Evolutionary conservation across 495 filamentous ascomycete genomes (phyloP).

Genomic region (Tuber magnatum): DNA sequence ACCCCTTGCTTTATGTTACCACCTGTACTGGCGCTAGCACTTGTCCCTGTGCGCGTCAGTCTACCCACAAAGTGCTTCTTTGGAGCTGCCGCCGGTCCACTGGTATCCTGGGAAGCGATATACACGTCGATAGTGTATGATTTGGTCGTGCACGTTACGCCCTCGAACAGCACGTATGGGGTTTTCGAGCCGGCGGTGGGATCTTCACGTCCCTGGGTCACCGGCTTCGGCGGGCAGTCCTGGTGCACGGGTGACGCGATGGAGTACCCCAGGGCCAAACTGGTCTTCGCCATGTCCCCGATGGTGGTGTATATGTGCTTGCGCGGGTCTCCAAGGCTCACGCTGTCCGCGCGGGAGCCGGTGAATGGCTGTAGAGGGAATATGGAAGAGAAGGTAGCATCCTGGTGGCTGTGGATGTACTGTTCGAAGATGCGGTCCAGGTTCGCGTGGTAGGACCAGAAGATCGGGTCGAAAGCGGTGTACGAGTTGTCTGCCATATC

Average conservation of each 20-base stretch:
- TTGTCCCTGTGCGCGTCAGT: slow-evolving; percentile 23
- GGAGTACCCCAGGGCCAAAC: slow-evolving; percentile 17
- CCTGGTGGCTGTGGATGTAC: slow-evolving; percentile 18
- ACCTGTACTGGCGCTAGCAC: slow-evolving; percentile 1
- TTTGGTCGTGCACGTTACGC: slow-evolving; percentile 13
- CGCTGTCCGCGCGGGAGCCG: neutral
- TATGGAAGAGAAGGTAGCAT: slow-evolving; percentile 16
- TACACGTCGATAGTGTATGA: slow-evolving; percentile 29
- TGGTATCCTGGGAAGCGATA: neutral
- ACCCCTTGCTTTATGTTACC: slow-evolving; percentile 7
- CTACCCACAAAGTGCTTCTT: slow-evolving; percentile 20
- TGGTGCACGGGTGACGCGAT: slow-evolving; percentile 16
- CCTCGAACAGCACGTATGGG: slow-evolving; percentile 23
- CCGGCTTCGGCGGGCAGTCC: slow-evolving; percentile 3
- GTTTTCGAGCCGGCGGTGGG: neutral
- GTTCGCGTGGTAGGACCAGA: slow-evolving; percentile 23
- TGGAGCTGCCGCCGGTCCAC: neutral
- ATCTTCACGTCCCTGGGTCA: neutral
- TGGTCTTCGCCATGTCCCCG: slow-evolving; percentile 22
- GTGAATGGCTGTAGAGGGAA: slow-evolving; percentile 25
- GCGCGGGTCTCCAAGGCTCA: slow-evolving; percentile 11
- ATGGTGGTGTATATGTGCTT: slow-evolving; percentile 26
- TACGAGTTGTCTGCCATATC: slow-evolving; percentile 33
- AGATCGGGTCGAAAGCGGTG: slow-evolving; percentile 27
- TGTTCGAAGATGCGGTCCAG: slow-evolving; percentile 25